Evolutionary conservation across 192 early-diverging fungal species (phyloP).

Genomic region (Tieghemiomyces parasiticus): DNA sequence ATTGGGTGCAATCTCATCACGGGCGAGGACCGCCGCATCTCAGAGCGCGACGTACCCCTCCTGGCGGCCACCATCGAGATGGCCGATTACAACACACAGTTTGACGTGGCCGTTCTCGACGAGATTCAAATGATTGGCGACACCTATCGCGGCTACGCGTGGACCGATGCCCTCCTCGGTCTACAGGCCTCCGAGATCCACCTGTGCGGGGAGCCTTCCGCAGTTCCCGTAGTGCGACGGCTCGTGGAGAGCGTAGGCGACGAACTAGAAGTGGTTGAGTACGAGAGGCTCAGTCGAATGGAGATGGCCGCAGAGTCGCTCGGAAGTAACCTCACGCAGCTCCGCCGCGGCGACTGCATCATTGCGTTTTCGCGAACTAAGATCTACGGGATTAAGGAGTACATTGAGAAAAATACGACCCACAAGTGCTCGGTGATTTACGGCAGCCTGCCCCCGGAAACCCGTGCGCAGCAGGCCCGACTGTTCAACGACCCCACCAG

Average conservation of each 20-base stretch:
- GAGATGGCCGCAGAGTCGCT: constrained; percentile 38
- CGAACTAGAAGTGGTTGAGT: constrained; percentile 58
- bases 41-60: constrained; percentile 33
- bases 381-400: constrained; percentile 64
- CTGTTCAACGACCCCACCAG: constrained; percentile 75
- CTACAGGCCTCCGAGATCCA: constrained; percentile 75
- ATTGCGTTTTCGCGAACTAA: constrained; percentile 73
- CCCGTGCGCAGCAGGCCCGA: constrained; percentile 70
- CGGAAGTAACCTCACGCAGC: constrained; percentile 31
- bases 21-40: constrained; percentile 68
- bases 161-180: constrained; percentile 76
- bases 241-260: constrained; percentile 62
- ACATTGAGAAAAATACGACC: constrained; percentile 57
- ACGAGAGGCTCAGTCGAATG: constrained; percentile 60
- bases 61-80: constrained; percentile 84
- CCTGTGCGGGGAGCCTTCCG: constrained; percentile 85
- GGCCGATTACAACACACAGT: constrained; percentile 35
- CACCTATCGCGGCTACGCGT: constrained; percentile 79
- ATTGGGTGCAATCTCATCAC: constrained; percentile 73
- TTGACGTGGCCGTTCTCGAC: constrained; percentile 84
- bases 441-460: constrained; percentile 87
- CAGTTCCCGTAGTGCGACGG: constrained; percentile 58
- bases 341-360: constrained; percentile 71
- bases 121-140: constrained; percentile 97
- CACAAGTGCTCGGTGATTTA: constrained; percentile 83